Evolutionary conservation across 2,329 filamentous ascomycete species (phyloP), one percentile per base, ranked within the genome.

Genomic region (Aspergillus sp.): DNA sequence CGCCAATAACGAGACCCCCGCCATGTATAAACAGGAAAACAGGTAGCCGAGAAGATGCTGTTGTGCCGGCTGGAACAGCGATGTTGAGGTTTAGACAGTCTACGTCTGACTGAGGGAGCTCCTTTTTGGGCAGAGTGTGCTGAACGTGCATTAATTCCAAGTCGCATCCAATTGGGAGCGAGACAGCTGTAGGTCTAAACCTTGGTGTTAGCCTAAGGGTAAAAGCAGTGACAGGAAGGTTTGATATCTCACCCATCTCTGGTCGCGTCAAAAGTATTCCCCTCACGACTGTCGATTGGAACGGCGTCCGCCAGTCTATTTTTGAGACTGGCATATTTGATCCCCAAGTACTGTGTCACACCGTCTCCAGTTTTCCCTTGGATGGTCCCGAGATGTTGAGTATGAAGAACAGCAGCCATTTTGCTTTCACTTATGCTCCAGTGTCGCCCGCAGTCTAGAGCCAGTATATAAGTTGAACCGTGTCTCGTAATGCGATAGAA

Each of bases 11-110:
- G 49, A 82, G 79, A 0, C 79, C 82, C 11, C 82, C 82, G 0
- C 82, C 82, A 58, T 84, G 81, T 4, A 85, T 75, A 60, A 82
- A 83, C 2, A 82, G 74, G 40, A 83, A 73, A 0, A 84, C 81
- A 0, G 82, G 82, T 2, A 84, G 68, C 6, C 74, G 75, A 12
- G 69, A 66, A 4, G 63, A 55, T 0, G 35, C 50, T 1, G 59
- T 66, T 9, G 46, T 66, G 40, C 58, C 56, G 6, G 64, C 59
- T 1, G 82, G 82, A 0, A 79, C 71, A 0, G 79, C 78, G 48
- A 85, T 78, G 58, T 83, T 84, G 17, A 84, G 67, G 49, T 81
- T 83, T 23, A 85, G 68, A 33, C 82, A 78, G 50, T 84, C 77
- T 3, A 76, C 62, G 21, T 82, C 81, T 11, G 79, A 83, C 52